A percentile compares a stretch with the other conserved stretches of the same genome.
phyloP scores from a whole-genome alignment of 179 eudicot genomes.

The Patellifolia procumbens region DNA sequence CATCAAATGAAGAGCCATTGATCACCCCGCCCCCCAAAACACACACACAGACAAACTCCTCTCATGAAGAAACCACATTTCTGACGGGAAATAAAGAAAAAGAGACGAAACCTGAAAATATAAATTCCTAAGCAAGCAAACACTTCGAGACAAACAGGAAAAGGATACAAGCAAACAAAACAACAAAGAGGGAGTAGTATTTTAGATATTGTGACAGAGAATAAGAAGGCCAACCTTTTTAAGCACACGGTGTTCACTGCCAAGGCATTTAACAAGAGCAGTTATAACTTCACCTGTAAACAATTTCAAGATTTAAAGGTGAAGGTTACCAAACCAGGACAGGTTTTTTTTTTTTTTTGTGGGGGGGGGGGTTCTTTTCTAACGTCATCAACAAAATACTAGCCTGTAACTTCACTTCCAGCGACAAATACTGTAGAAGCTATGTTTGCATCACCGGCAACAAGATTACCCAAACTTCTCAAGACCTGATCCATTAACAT shows the following conservation, averaged over 20 bases:
- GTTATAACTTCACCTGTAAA: constrained; percentile 59
- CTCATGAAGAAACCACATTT: too few species aligned
- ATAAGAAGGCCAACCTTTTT: constrained; percentile 63
- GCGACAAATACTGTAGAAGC: constrained; percentile 54
- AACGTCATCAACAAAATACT: constrained; percentile 25
- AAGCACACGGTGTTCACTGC: constrained; percentile 88
- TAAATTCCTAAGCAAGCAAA: background rate
- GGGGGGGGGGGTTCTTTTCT: background rate
- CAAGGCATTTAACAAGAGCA: constrained; percentile 74
- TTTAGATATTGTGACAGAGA: background rate
- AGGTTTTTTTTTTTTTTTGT: background rate
- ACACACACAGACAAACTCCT: too few species aligned
- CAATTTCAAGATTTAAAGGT: background rate
- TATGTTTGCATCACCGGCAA: constrained; percentile 77
- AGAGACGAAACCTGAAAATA: too few species aligned
- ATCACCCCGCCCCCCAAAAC: too few species aligned
- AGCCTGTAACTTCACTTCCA: constrained; percentile 77
- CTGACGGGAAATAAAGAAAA: too few species aligned
- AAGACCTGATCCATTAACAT: constrained; percentile 56
- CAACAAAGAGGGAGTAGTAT: background rate
- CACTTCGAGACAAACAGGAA: background rate
- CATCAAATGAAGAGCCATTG: too few species aligned
- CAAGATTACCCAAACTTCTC: constrained; percentile 91
- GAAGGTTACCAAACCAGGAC: background rate
- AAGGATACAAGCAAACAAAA: background rate